These are phyloP conservation scores for Cucurbita moschata DNA, from an alignment of 306 rosid species.

Conservation along the genomic window DNA sequence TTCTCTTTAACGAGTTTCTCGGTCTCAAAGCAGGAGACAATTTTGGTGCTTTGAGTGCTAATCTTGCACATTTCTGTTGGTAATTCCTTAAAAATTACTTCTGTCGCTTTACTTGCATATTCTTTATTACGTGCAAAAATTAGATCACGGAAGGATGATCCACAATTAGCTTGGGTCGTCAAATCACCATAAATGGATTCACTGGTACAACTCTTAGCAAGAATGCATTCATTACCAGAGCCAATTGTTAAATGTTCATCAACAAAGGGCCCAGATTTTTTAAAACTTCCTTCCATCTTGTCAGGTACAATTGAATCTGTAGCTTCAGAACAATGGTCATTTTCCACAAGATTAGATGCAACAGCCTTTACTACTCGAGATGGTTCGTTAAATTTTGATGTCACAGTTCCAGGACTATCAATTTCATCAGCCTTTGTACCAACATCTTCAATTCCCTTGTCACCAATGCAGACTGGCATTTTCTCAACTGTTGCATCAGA, in stretches of 20 bases:
- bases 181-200: constrained; percentile 7
- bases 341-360: constrained; percentile 17
- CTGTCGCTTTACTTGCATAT: constrained; percentile 29
- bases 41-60: constrained; percentile 15
- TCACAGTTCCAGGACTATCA: constrained; percentile 90
- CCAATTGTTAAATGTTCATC: constrained; percentile 18
- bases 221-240: constrained; percentile 18
- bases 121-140: constrained; percentile 57
- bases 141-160: constrained; percentile 15
- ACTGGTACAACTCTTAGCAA: constrained; percentile 15
- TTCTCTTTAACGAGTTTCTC: constrained; percentile 30
- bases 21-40: constrained; percentile 10
- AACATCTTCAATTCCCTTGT: constrained; percentile 19
- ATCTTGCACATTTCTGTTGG: constrained; percentile 18
- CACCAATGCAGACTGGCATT: constrained; percentile 25
- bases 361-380: constrained; percentile 24
- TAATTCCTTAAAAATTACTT: constrained; percentile 32
- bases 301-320: constrained; percentile 19
- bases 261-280: constrained; percentile 20
- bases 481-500: constrained; percentile 26
- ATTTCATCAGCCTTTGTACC: constrained; percentile 45
- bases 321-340: constrained; percentile 18
- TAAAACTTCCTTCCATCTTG: constrained; percentile 10
- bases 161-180: constrained; percentile 8
- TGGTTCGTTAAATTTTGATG: constrained; percentile 71